Percentiles rank a stretch among this genome's conserved stretches.
These are phyloP conservation scores for Nothophytophthora sp. DNA, from an alignment of 352 stramenopile genomes.

Conservation along the genomic window DNA sequence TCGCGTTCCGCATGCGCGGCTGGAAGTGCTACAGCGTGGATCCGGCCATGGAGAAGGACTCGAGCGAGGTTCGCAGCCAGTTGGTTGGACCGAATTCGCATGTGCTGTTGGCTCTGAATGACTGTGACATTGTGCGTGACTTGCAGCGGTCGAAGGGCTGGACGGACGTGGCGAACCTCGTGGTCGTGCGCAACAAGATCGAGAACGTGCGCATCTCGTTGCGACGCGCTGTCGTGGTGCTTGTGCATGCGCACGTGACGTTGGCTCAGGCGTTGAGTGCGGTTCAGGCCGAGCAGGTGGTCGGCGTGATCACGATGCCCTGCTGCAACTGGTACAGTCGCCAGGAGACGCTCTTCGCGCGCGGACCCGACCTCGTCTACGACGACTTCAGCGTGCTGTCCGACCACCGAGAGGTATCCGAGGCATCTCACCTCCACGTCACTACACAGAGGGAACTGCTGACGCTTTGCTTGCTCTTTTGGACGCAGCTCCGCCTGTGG, in stretches of 20 bases:
- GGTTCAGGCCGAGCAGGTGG: slow-evolving; percentile 58
- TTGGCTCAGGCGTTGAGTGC: slow-evolving; percentile 67
- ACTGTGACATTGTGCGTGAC: slow-evolving; percentile 4
- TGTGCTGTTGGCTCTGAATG: not conserved
- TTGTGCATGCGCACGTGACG: slow-evolving; percentile 82
- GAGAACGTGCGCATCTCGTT: slow-evolving; percentile 76
- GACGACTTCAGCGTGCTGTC: slow-evolving; percentile 85
- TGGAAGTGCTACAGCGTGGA: slow-evolving; percentile 86
- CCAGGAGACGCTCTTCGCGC: slow-evolving; percentile 60
- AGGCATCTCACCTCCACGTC: not conserved
- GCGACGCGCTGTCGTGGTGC: slow-evolving; percentile 57
- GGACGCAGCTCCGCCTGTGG: slow-evolving; percentile 54
- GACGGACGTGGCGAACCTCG: slow-evolving; percentile 59
- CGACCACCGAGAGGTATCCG: slow-evolving; percentile 65
- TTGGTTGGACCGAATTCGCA: not conserved
- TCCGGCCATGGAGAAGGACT: slow-evolving; percentile 67
- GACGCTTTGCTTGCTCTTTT: slow-evolving; percentile 5
- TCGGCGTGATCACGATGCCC: slow-evolving; percentile 69
- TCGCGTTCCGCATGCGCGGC: slow-evolving; percentile 64
- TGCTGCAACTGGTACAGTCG: slow-evolving; percentile 87
- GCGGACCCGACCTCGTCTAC: slow-evolving; percentile 67
- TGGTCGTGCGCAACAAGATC: slow-evolving; percentile 84
- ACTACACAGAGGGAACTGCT: not conserved
- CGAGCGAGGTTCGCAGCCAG: slow-evolving; percentile 32
- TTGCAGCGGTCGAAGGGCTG: slow-evolving; percentile 48